phyloP scores from a whole-genome alignment of 2,329 filamentous ascomycete genomes.

The Colletotrichum trifolii region DNA sequence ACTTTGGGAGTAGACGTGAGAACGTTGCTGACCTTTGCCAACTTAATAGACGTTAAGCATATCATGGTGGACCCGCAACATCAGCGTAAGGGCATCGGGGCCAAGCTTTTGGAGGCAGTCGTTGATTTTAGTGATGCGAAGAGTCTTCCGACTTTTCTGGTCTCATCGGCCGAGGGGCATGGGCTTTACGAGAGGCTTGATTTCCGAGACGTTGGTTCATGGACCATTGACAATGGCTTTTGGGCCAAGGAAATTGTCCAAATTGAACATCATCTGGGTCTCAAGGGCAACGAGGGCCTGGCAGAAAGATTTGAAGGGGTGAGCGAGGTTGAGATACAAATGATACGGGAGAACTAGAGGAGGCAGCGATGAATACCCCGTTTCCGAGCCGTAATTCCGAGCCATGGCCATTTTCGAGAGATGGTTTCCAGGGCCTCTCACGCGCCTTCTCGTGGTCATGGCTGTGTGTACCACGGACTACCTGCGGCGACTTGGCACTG shows the following conservation, averaged over 20 bases:
- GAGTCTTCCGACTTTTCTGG: constrained; percentile 34
- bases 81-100: constrained; percentile 39
- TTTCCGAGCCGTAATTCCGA: too few species aligned
- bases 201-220: constrained; percentile 37
- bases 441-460: too few species aligned
- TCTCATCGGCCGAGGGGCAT: constrained; percentile 38
- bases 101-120: constrained; percentile 31
- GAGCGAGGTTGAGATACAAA: constrained; percentile 37
- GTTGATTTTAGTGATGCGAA: constrained; percentile 28
- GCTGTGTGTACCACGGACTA: too few species aligned
- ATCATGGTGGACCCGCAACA: constrained; percentile 40
- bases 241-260: constrained; percentile 35
- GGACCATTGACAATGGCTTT: constrained; percentile 37
- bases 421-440: too few species aligned
- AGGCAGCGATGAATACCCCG: too few species aligned
- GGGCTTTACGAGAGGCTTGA: constrained; percentile 37
- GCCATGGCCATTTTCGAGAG: too few species aligned
- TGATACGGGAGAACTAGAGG: constrained; percentile 25
- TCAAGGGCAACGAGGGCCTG: constrained; percentile 29
- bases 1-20: not conserved
- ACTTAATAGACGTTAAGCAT: constrained; percentile 36
- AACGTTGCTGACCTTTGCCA: constrained; percentile 9
- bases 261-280: constrained; percentile 25
- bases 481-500: too few species aligned
- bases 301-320: constrained; percentile 34